phyloP scores from a whole-genome alignment of 768 basidiomycete species.

The Mycena floridula region DNA sequence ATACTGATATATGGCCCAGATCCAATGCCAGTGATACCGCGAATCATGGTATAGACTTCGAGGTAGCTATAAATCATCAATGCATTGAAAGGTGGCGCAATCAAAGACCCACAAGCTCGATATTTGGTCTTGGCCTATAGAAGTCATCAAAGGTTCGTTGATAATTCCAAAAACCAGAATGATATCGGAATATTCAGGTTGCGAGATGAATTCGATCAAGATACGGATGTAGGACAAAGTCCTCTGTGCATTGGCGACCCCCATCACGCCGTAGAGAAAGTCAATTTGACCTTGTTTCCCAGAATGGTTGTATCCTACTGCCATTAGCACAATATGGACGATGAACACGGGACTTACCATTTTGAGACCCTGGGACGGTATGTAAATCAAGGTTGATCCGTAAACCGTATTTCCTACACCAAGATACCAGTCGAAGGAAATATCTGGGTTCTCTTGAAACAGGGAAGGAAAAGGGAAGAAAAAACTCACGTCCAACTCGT shows the following conservation, averaged over 20 bases:
- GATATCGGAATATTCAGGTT: slow-evolving; percentile 58
- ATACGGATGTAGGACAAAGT: slow-evolving; percentile 71
- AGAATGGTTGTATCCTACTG: slow-evolving; percentile 49
- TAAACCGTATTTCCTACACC: slow-evolving; percentile 86
- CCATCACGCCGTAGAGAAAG: slow-evolving; percentile 70
- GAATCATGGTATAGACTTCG: slow-evolving; percentile 52
- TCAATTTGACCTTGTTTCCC: slow-evolving; percentile 57
- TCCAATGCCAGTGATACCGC: slow-evolving; percentile 67
- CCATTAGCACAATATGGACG: not conserved
- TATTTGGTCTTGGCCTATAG: slow-evolving; percentile 49
- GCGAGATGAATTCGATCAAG: slow-evolving; percentile 74
- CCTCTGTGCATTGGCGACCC: slow-evolving; percentile 79
- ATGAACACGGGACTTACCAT: slow-evolving; percentile 48
- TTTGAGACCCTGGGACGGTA: slow-evolving; percentile 73
- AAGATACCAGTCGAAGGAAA: slow-evolving; percentile 64
- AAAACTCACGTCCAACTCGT: slow-evolving; percentile 77
- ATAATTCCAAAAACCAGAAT: slow-evolving; percentile 57
- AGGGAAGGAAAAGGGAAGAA: no score
- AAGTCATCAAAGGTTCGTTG: slow-evolving; percentile 49
- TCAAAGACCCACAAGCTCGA: slow-evolving; percentile 57
- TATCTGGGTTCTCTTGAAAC: no score
- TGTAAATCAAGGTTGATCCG: slow-evolving; percentile 78
- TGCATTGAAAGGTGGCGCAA: slow-evolving; percentile 25
- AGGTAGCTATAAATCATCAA: slow-evolving; percentile 44
- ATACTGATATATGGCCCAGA: slow-evolving; percentile 55